Base-by-base conservation (phyloP, 805 yeast species). In the Barnettozyma sucrosica region DNA sequence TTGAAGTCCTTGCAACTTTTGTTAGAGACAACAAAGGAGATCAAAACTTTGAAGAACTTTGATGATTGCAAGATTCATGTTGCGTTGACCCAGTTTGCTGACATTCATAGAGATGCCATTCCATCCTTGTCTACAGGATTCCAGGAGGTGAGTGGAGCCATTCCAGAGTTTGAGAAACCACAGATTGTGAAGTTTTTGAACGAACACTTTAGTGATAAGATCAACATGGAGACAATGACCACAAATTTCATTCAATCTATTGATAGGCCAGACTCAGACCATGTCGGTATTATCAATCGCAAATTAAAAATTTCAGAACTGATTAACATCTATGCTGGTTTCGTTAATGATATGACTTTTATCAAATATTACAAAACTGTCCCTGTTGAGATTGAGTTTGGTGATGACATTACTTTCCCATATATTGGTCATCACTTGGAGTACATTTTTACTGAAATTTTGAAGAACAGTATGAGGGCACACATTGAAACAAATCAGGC, bases 371-470 rank as follows among this genome's bases (percentile, higher is more conserved):
- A 92, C 57, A 83, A 81, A 55, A 70, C 77, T 11, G 85, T 90
- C 2, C 74, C 77, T 2, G 63, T 89, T 19, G 60, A 66, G 21
- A 74, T 89, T 24, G 82, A 83, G 41, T 67, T 67, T 46, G 79
- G 81, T n/a, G 68, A 67, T 30, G 76, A 79, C 21, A 70, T 86
- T 14, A 66, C 68, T 21, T 80, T 90, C 61, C 92, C 97, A 0
- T 92, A 89, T 63, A 84, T 92, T 39, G 88, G 93, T 19, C 82
- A 83, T 40, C 96, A 90, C 62, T 65, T 93, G 45, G 97, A 92
- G 62, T 92, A 93, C 61, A 80, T 92, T 43, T 71, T 89, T 48
- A 87, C 87, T 20, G 99, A 92, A 66, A 67, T 92, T 19, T 72
- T 92, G 55, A 92, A 92, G 66, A 92, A 92, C 65, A 78, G 96